Percentiles rank a stretch among this genome's conserved stretches.
Evolutionary conservation across 1,284 basidiomycete genomes (phyloP).

Genomic region (Ustilago cynodontis): DNA sequence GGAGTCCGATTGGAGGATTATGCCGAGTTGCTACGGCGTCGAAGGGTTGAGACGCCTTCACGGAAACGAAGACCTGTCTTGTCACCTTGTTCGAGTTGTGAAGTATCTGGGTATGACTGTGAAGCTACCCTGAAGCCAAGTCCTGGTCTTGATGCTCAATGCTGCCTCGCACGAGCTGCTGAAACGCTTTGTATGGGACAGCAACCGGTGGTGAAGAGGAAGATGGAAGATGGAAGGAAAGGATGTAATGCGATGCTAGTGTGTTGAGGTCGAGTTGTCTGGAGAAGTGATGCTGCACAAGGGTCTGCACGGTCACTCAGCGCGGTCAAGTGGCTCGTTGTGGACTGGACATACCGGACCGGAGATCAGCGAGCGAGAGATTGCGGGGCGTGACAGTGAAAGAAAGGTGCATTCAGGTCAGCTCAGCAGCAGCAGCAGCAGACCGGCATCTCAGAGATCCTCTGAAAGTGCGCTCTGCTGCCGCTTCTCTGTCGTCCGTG

Average conservation of each 20-base stretch:
- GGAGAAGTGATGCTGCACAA: neutral
- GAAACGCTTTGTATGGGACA: neutral
- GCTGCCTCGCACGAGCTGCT: neutral
- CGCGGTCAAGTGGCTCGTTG: neutral
- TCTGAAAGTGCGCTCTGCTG: slow-evolving; percentile 21
- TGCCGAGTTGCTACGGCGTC: neutral
- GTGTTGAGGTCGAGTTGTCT: neutral
- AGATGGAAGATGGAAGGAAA: neutral
- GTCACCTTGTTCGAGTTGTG: neutral
- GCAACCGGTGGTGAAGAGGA: neutral
- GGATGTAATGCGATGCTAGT: neutral
- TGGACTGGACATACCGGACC: slow-evolving; percentile 18
- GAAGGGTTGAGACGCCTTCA: neutral
- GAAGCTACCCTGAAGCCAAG: too few species aligned
- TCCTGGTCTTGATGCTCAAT: too few species aligned
- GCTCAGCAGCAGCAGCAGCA: neutral
- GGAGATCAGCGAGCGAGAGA: slow-evolving; percentile 37
- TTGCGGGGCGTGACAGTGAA: slow-evolving; percentile 14
- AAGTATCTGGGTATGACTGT: too few species aligned
- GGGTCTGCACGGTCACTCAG: slow-evolving; percentile 1
- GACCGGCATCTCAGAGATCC: too few species aligned
- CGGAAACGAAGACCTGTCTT: neutral
- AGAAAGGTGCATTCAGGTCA: slow-evolving; percentile 14
- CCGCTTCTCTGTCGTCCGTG: slow-evolving; percentile 29
- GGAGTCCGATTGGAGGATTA: neutral